Percentiles rank a stretch among this genome's conserved stretches.
phyloP scores from a whole-genome alignment of 2,329 filamentous ascomycete species.

The Neospermospora avenae region DNA sequence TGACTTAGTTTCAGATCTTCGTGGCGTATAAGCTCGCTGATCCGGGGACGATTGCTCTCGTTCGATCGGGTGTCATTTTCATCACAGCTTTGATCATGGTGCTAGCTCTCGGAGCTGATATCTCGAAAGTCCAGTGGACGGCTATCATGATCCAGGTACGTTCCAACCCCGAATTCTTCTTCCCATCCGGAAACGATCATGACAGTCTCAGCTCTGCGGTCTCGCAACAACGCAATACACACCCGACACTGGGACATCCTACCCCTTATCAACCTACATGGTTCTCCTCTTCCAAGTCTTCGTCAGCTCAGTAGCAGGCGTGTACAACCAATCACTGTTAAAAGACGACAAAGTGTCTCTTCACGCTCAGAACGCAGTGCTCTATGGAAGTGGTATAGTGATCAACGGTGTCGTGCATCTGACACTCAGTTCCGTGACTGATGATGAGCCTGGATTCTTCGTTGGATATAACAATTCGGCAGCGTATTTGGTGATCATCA shows the following conservation, averaged over 20 bases:
- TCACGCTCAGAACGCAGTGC: constrained; percentile 36
- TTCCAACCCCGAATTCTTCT: no score
- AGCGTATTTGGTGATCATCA: constrained; percentile 35
- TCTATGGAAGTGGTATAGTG: constrained; percentile 33
- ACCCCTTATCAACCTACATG: constrained; percentile 33
- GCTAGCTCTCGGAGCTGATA: constrained; percentile 27
- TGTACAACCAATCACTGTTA: constrained; percentile 38
- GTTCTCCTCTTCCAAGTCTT: constrained; percentile 36
- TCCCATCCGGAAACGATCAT: neutral
- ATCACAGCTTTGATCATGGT: constrained; percentile 36
- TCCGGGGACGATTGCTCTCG: constrained; percentile 36
- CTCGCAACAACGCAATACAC: constrained; percentile 35
- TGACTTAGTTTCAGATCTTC: constrained; percentile 32
- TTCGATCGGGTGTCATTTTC: constrained; percentile 35
- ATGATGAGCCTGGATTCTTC: constrained; percentile 31
- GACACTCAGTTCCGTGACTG: constrained; percentile 23
- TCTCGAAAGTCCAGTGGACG: constrained; percentile 35
- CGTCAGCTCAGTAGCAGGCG: constrained; percentile 35
- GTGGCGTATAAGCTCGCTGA: constrained; percentile 35
- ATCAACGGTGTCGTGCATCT: constrained; percentile 35
- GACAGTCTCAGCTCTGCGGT: constrained; percentile 28
- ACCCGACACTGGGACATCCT: constrained; percentile 31
- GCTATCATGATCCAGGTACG: constrained; percentile 34
- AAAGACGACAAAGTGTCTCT: constrained; percentile 35
- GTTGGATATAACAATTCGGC: constrained; percentile 25